phyloP scores from a whole-genome alignment of 2,329 filamentous ascomycete species.

The Biscogniauxia marginata region DNA sequence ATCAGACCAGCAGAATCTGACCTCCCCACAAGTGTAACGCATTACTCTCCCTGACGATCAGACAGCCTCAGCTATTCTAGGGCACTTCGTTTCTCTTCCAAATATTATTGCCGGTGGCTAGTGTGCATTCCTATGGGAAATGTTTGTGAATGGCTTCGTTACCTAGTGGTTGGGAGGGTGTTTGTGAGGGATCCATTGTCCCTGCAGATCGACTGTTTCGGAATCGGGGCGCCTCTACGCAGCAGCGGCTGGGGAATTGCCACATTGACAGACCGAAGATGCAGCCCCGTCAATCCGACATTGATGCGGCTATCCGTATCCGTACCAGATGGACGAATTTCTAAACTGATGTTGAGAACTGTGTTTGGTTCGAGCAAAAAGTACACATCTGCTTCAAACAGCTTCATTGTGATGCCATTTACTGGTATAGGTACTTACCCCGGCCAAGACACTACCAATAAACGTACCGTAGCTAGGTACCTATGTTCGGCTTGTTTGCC shows the following conservation, averaged over 20 bases:
- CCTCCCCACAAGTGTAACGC: constrained; percentile 11
- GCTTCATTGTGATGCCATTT: background rate
- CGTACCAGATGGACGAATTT: background rate
- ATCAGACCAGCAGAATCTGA: constrained; percentile 15
- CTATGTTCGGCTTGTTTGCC: background rate
- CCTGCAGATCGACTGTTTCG: constrained; percentile 19
- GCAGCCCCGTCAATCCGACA: background rate
- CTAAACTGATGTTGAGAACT: background rate
- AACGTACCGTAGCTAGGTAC: too few relatives aligned
- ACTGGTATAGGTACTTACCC: background rate
- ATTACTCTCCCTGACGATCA: constrained; percentile 20
- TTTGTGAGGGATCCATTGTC: constrained; percentile 7
- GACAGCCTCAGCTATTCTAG: constrained; percentile 18
- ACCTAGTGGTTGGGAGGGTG: background rate
- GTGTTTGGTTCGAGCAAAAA: background rate
- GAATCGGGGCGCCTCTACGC: background rate
- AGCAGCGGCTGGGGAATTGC: background rate
- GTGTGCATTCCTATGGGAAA: background rate
- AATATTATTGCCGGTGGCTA: constrained; percentile 2
- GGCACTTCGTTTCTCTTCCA: constrained; percentile 8
- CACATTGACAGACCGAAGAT: background rate
- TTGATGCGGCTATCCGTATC: background rate
- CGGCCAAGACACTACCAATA: background rate
- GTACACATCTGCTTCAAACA: background rate
- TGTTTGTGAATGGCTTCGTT: background rate